Evolutionary conservation across 768 basidiomycete genomes (phyloP).

Genomic region (Russula vinacea): DNA sequence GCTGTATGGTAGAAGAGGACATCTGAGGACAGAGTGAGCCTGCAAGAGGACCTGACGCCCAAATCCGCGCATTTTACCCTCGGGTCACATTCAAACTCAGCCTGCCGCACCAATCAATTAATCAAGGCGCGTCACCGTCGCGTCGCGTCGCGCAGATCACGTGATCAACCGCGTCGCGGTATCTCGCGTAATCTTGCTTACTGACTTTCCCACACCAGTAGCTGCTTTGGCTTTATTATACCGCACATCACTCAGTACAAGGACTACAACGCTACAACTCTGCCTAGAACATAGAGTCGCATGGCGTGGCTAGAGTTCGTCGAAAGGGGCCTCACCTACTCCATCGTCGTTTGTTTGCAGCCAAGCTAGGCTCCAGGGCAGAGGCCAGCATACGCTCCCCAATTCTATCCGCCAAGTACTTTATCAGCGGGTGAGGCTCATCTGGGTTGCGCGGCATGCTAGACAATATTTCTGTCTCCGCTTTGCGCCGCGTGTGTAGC

Average conservation of each 20-base stretch:
- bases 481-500: constrained; percentile 80
- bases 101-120: constrained; percentile 30
- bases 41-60: constrained; percentile 9
- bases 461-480: constrained; percentile 80
- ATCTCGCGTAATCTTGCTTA: constrained; percentile 22
- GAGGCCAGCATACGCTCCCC: constrained; percentile 3
- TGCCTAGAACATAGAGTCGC: neutral
- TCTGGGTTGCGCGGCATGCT: constrained; percentile 13
- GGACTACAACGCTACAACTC: neutral
- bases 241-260: neutral
- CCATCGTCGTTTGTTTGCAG: neutral
- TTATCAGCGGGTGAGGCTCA: constrained; percentile 29
- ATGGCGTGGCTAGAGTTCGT: neutral
- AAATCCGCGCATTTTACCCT: constrained; percentile 28
- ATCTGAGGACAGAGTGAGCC: constrained; percentile 20
- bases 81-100: constrained; percentile 34
- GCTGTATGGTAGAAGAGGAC: constrained; percentile 24
- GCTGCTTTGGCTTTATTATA: neutral
- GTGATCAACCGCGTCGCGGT: constrained; percentile 19
- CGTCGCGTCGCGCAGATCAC: constrained; percentile 32
- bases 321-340: neutral
- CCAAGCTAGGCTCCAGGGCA: neutral
- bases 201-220: neutral
- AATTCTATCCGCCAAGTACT: constrained; percentile 34
- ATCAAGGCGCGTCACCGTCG: constrained; percentile 25